Evolutionary conservation across 1,284 basidiomycete genomes (phyloP).

Genomic region (Sporisorium graminicola): DNA sequence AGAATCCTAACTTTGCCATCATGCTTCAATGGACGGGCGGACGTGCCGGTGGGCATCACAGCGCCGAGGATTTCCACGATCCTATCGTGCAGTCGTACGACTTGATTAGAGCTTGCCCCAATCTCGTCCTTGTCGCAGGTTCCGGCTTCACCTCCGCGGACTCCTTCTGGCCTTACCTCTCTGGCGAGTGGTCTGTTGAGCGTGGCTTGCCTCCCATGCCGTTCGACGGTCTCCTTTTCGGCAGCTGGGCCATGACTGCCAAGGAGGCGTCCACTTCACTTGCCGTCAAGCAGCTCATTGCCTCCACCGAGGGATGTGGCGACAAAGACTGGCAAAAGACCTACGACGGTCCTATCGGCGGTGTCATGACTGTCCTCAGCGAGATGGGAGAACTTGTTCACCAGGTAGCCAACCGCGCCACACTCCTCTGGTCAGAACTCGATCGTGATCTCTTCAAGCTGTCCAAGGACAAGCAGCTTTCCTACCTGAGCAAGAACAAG

Average conservation of each 20-base stretch:
- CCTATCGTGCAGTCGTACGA: slow-evolving; percentile 90
- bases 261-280: slow-evolving; percentile 95
- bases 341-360: slow-evolving; percentile 86
- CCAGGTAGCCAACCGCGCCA: slow-evolving; percentile 87
- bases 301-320: slow-evolving; percentile 88
- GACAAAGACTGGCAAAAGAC: slow-evolving; percentile 95
- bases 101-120: slow-evolving; percentile 80
- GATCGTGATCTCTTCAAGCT: slow-evolving; percentile 89
- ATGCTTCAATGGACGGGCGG: slow-evolving; percentile 99
- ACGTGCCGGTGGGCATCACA: slow-evolving; percentile 98
- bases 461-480: slow-evolving; percentile 90
- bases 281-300: slow-evolving; percentile 94
- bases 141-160: slow-evolving; percentile 96
- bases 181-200: slow-evolving; percentile 90
- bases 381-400: slow-evolving; percentile 99
- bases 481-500: slow-evolving; percentile 87
- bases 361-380: slow-evolving; percentile 94
- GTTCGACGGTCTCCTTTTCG: slow-evolving; percentile 94
- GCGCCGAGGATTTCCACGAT: slow-evolving; percentile 98
- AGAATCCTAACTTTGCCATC: slow-evolving; percentile 94
- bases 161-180: slow-evolving; percentile 96
- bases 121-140: slow-evolving; percentile 92
- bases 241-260: slow-evolving; percentile 95
- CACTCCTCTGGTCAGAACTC: slow-evolving; percentile 98
- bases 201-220: slow-evolving; percentile 94